Base-by-base conservation (phyloP, 805 yeast genomes). In the Monosporozyma servazzii region DNA sequence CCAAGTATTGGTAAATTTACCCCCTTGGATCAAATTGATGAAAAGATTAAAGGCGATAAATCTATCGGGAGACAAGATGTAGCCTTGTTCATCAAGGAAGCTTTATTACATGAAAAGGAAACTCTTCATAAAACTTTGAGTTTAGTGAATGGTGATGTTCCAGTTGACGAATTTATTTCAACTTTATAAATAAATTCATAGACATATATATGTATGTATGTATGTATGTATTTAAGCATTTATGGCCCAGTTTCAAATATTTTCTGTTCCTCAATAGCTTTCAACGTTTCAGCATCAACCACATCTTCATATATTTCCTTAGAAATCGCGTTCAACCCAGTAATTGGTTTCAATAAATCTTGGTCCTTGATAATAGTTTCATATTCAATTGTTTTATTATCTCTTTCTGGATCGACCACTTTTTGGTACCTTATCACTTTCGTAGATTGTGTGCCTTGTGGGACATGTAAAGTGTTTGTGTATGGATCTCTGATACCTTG, bases 391-490 rank as follows among this genome's bases (percentile, higher is more conserved):
- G 72, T 62, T 15, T 57, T 68, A 5, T 57, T 56, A 11, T 64
- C 51, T 7, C 58, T 17, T 21, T 27, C 63, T 0, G 62, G 65
- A 1, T 36, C 33, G 69, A 45, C 30, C 51, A 46, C 29, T 51
- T 61, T 47, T 51, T 61, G 51, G 48, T 56, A 57, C 45, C 57
- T 33, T 53, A 62, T 57, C 5, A 74, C 70, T 45, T 61, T 60
- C 5, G 77, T 71, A 1, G 98, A 88, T 69, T 93, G 99, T 7
- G 95, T 84, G 4, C 74, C 71, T 20, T 60, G 64, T 3, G 98
- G 96, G 33, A 79, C 80, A 64, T 88, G 88, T 37, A 76, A 73
- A 31, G 85, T 74, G n/a, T 95, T 95, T 0, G 96, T 86, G 66
- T 89, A 91, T 1, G 85, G 79, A 64, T 91, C 98, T 62, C 82